A percentile compares a stretch with the other conserved stretches of the same genome.
Evolutionary conservation across 1,139 yeast genomes (phyloP).

Genomic region (Geotrichum aggregatum): DNA sequence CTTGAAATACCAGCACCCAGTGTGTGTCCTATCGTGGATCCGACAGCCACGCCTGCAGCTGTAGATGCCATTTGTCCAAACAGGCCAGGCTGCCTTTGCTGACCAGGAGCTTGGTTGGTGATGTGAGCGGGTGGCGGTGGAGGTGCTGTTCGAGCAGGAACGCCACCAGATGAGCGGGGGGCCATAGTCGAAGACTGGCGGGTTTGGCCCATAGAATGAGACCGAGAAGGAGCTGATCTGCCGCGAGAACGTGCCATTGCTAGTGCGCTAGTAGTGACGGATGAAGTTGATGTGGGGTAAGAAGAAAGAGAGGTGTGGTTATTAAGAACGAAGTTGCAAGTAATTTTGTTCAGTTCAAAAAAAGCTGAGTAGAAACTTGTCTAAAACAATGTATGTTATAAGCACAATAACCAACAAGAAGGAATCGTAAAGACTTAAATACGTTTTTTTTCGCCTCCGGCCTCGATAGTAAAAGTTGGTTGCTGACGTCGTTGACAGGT

Average conservation of each 20-base stretch:
- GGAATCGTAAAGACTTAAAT: no score
- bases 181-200: conserved; percentile 76
- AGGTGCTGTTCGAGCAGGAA: conserved; percentile 46
- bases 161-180: conserved; percentile 40
- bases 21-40: conserved; percentile 95
- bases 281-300: no score
- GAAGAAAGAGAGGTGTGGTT: conserved; percentile 7
- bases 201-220: conserved; percentile 47
- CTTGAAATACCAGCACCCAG: conserved; percentile 89
- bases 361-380: not conserved
- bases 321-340: conserved; percentile 8
- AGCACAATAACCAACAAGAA: no score
- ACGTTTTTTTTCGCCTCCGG: not conserved
- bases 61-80: conserved; percentile 97
- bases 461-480: no score
- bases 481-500: no score
- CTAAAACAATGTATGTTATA: not conserved
- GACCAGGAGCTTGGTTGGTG: conserved; percentile 42
- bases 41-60: conserved; percentile 99
- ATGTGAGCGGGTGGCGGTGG: conserved; percentile 40
- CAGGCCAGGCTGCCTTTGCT: conserved; percentile 74
- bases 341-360: conserved; percentile 1
- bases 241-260: conserved; percentile 53
- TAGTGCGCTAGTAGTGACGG: not conserved
- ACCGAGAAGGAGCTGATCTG: conserved; percentile 46